These are phyloP conservation scores for Saccharomycopsis hybrid DNA, from an alignment of 1,139 yeast species.

Conservation along the genomic window DNA sequence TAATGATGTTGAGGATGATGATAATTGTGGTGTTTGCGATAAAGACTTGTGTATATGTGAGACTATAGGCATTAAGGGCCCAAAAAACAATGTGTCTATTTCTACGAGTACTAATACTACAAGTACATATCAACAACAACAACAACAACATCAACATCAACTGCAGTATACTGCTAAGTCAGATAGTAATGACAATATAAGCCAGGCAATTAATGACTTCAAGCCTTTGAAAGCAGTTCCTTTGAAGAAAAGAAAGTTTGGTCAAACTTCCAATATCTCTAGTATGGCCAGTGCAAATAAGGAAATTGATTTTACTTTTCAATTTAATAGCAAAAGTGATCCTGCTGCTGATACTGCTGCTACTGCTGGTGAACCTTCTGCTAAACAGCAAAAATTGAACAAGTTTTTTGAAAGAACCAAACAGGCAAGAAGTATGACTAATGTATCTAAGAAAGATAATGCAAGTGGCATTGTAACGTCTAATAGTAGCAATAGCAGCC, in stretches of 20 bases:
- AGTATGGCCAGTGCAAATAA: not conserved
- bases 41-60: slow-evolving; percentile 71
- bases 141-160: no score
- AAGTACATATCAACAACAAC: slow-evolving; percentile 6
- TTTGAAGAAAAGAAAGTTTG: slow-evolving; percentile 35
- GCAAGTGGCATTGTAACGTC: no score
- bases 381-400: slow-evolving; percentile 14
- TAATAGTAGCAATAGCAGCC: no score
- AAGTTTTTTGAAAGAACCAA: slow-evolving; percentile 12
- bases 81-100: slow-evolving; percentile 19
- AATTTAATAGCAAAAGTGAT: not conserved
- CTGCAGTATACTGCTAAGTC: no score
- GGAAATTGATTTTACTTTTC: not conserved
- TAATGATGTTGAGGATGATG: no score
- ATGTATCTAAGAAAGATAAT: no score
- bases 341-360: no score
- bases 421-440: slow-evolving; percentile 13
- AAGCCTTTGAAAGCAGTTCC: slow-evolving; percentile 60
- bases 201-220: not conserved
- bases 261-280: no score
- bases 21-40: slow-evolving; percentile 59
- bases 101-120: no score
- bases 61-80: slow-evolving; percentile 45
- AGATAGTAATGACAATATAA: not conserved
- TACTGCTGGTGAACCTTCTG: no score